These are phyloP conservation scores for Candida pseudofarinosa DNA, from an alignment of 805 yeast genomes.

Conservation along the genomic window DNA sequence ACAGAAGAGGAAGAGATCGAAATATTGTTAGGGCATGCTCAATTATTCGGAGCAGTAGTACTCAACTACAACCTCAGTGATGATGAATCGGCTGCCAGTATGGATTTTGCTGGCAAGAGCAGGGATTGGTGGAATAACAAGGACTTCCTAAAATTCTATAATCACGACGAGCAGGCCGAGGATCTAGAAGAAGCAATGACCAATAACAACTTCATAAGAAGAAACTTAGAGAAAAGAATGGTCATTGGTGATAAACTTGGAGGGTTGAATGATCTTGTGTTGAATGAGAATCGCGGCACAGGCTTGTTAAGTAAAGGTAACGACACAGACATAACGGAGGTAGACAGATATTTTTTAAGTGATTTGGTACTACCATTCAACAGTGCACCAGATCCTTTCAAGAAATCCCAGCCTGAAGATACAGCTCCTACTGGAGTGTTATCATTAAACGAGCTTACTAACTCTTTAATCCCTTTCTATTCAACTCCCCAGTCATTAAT, in stretches of 20 bases:
- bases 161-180: slow-evolving; percentile 14
- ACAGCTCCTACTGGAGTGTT: slow-evolving; percentile 7
- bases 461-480: slow-evolving; percentile 35
- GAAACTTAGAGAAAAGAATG: slow-evolving; percentile 14
- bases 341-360: slow-evolving; percentile 23
- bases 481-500: slow-evolving; percentile 36
- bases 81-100: slow-evolving; percentile 8
- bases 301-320: slow-evolving; percentile 2
- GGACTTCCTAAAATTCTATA: slow-evolving; percentile 29
- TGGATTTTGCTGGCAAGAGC: slow-evolving; percentile 10
- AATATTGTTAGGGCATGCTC: slow-evolving; percentile 34
- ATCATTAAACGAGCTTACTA: slow-evolving; percentile 23
- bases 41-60: slow-evolving; percentile 36
- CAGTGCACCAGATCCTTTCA: slow-evolving; percentile 12
- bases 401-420: slow-evolving; percentile 4
- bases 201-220: slow-evolving; percentile 19
- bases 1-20: slow-evolving; percentile 5
- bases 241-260: slow-evolving; percentile 32
- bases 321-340: slow-evolving; percentile 15
- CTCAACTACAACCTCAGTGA: slow-evolving; percentile 32
- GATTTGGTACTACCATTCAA: slow-evolving; percentile 33
- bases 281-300: slow-evolving; percentile 10
- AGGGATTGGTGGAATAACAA: slow-evolving; percentile 34
- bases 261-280: slow-evolving; percentile 31
- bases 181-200: slow-evolving; percentile 18